A percentile compares a stretch with the other conserved stretches of the same genome.
These are phyloP conservation scores for Botryotinia convoluta DNA, from an alignment of 2,329 filamentous ascomycete species.

Conservation along the genomic window DNA sequence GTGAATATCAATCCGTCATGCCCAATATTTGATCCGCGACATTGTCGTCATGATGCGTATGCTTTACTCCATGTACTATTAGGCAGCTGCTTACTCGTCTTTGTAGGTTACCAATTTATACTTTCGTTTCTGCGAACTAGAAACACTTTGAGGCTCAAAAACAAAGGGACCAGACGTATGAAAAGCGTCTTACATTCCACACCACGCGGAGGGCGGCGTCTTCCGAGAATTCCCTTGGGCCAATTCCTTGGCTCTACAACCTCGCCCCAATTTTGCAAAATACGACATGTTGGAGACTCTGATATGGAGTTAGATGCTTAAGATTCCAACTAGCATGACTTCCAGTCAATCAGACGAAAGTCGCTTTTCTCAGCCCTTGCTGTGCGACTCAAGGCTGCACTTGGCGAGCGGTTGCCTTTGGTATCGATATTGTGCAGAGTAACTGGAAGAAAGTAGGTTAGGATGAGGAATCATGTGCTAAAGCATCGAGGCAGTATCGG, in stretches of 20 bases:
- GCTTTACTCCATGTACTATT: not conserved
- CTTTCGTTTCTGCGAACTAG: not conserved
- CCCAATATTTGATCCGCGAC: not conserved
- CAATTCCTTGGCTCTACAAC: not conserved
- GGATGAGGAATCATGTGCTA: not conserved
- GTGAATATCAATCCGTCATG: not conserved
- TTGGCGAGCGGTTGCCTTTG: not conserved
- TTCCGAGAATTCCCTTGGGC: not conserved
- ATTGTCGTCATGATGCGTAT: not conserved
- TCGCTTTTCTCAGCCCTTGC: not conserved
- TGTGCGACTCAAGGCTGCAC: constrained; percentile 1
- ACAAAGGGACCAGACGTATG: not conserved
- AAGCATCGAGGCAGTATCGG: not conserved
- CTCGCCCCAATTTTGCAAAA: not conserved
- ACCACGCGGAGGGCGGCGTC: not conserved
- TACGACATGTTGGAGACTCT: not conserved
- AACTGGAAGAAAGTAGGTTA: not conserved
- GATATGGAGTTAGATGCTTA: not conserved
- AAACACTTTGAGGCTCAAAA: not conserved
- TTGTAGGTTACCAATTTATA: not conserved
- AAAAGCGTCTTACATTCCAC: not conserved
- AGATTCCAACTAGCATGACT: not conserved
- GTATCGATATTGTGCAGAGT: not conserved
- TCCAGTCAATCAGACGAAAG: not conserved
- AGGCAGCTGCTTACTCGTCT: not conserved